Evolutionary conservation across 768 basidiomycete genomes (phyloP), one percentile per base, ranked within the genome.

Genomic region (Leccinum obscurum): DNA sequence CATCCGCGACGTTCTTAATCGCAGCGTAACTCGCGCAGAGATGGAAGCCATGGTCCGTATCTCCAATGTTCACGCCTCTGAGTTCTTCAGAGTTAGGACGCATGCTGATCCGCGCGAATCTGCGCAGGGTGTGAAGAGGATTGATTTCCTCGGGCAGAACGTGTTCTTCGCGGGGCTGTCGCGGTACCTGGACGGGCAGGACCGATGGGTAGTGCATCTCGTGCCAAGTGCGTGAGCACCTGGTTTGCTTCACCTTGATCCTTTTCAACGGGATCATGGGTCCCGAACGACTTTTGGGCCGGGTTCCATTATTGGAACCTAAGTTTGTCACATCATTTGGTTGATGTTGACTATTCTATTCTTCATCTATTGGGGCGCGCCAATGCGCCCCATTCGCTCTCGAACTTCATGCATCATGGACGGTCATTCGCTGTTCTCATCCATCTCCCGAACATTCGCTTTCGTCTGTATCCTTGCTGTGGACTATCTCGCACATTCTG

Each of bases 101-200:
- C 46, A 28, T 56, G 55, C 70, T 66, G 74, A 74, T 61, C 72
- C 67, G 67, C 64, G 70, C 66, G 76, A 78, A 68, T 71, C 64
- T 68, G 64, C 61, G 63, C 77, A 78, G 66, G 77, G 77, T 8
- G 60, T 78, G 28, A 78, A 77, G 69, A 63, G 76, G 66, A 68
- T 78, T 28, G 77, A 78, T 62, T 75, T 76, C 64, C 68, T 78
- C 60, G 74, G 75, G 34, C 67, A 62, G 2, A 66, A 68, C 22
- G 59, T 68, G 41, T 60, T 57, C 28, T 78, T 78, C 46, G 67
- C 58, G 10, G 77, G 77, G 10, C 49, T 78, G 22, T 63, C 65
- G 17, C 61, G 57, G 52, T 65, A 73, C 39, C 61, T 59, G 46
- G 65, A 68, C 8, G 74, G 70, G 9, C 69, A 50, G 22, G 69